phyloP scores from a whole-genome alignment of 1,139 yeast genomes.

The Yamadazyma blattariae region DNA sequence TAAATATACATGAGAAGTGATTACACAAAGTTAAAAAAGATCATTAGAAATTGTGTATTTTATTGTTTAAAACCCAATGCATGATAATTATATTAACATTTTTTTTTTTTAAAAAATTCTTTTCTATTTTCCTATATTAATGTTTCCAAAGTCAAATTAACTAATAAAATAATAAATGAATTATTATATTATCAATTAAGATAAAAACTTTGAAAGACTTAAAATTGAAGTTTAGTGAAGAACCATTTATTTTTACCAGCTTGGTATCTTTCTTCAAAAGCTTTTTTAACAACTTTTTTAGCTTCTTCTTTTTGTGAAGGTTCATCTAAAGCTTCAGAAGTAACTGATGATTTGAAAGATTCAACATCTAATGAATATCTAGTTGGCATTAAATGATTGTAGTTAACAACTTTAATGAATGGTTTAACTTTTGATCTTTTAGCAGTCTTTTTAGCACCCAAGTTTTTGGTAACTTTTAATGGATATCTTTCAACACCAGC shows the following conservation, averaged over 20 bases:
- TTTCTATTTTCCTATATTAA: conserved; percentile 3
- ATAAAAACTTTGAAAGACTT: no score
- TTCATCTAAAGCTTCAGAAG: conserved; percentile 94
- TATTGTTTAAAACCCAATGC: conserved; percentile 28
- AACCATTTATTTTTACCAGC: conserved; percentile 99
- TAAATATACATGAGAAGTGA: conserved; percentile 15
- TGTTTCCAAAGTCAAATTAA: background rate
- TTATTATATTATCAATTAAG: no score
- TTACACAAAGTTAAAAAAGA: conserved; percentile 13
- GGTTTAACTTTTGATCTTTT: conserved; percentile 99
- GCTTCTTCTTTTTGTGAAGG: conserved; percentile 99
- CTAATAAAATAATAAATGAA: no score
- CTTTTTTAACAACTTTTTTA: conserved; percentile 98
- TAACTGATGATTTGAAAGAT: conserved; percentile 85
- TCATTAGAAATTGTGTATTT: conserved; percentile 22
- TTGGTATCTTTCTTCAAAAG: conserved; percentile 99
- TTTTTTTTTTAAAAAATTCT: conserved; percentile 5
- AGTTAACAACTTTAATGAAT: conserved; percentile 98
- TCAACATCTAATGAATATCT: conserved; percentile 99
- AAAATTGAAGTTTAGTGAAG: conserved; percentile 98
- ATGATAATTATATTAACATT: conserved; percentile 18
- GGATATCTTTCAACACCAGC: conserved; percentile 99
- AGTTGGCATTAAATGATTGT: conserved; percentile 99
- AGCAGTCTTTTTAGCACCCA: conserved; percentile 95
- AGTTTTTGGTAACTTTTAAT: conserved; percentile 91